A percentile compares a stretch with the other conserved stretches of the same genome.
These are phyloP conservation scores for Thraustochytrium aureum DNA, from an alignment of 352 stramenopile genomes.

Conservation along the genomic window DNA sequence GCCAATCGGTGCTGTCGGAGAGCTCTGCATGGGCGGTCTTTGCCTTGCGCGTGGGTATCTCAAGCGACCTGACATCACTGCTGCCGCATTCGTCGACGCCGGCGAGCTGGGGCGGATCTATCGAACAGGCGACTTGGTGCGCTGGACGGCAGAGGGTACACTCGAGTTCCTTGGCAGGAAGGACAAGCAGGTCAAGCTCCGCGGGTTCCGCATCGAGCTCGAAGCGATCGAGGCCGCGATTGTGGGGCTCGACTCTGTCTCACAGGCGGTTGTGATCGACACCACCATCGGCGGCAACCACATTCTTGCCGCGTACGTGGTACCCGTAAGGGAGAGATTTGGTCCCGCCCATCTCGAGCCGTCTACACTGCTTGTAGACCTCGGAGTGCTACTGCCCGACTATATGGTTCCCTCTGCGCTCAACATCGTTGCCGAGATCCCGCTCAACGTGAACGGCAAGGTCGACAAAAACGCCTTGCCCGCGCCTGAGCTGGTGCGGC, in stretches of 20 bases:
- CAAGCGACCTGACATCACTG: slow-evolving; percentile 72
- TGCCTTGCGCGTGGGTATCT: slow-evolving; percentile 77
- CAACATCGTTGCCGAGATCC: slow-evolving; percentile 61
- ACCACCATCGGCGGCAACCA: slow-evolving; percentile 53
- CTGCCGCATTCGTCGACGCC: slow-evolving; percentile 65
- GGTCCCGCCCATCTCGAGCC: no score
- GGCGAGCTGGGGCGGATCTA: slow-evolving; percentile 57
- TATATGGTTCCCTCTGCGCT: slow-evolving; percentile 71
- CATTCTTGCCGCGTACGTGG: slow-evolving; percentile 65
- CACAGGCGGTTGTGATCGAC: slow-evolving; percentile 64
- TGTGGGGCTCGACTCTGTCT: slow-evolving; percentile 49
- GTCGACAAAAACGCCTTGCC: slow-evolving; percentile 64
- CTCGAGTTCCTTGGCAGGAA: slow-evolving; percentile 69
- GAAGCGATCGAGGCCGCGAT: slow-evolving; percentile 70
- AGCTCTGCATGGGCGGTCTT: slow-evolving; percentile 78
- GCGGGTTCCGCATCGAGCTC: slow-evolving; percentile 75
- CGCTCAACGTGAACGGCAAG: slow-evolving; percentile 71
- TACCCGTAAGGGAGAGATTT: slow-evolving; percentile 56
- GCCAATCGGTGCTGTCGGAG: slow-evolving; percentile 68
- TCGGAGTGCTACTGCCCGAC: no score
- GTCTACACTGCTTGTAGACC: no score
- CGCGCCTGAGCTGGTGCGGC: background rate
- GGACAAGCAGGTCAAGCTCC: slow-evolving; percentile 74
- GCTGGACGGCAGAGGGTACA: slow-evolving; percentile 62
- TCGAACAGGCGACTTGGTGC: slow-evolving; percentile 70